These are phyloP conservation scores for Melaleuca alternifolia DNA, from an alignment of 345 rosid species.

Conservation along the genomic window DNA sequence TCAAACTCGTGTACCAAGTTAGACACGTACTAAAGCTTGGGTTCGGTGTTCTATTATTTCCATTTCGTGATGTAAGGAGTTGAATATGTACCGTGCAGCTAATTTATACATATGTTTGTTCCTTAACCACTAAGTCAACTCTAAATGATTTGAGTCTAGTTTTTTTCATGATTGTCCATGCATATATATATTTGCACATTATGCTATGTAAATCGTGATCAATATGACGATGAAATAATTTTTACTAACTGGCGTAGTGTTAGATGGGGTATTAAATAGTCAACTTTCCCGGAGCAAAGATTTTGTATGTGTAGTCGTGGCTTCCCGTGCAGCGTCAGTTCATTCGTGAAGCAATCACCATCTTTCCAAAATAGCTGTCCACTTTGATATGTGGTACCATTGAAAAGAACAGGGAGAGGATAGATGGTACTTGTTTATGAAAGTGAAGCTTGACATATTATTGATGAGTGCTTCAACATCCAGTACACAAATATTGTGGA, in stretches of 20 bases:
- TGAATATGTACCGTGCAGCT: accelerated
- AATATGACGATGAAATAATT: not conserved
- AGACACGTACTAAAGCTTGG: not conserved
- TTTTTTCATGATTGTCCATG: not conserved
- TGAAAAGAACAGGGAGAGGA: not conserved
- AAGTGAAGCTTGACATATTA: not conserved
- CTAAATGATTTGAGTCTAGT: not conserved
- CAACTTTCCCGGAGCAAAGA: not conserved
- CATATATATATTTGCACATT: not conserved
- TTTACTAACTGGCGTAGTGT: not conserved
- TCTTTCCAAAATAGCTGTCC: not conserved
- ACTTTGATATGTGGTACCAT: not conserved
- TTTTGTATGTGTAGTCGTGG: not conserved
- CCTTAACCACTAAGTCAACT: not conserved
- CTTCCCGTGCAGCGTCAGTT: not conserved
- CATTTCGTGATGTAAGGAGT: not conserved
- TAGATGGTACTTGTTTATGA: not conserved
- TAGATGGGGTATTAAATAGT: not conserved
- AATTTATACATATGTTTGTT: not conserved
- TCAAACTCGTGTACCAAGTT: not conserved
- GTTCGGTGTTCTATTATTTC: not conserved
- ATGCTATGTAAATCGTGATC: not conserved
- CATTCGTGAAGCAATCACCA: not conserved
- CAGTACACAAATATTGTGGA: not conserved
- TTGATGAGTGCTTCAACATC: not conserved